Base-by-base conservation (phyloP, 208 protist genomes). In the Vickermania spadyakhi region DNA sequence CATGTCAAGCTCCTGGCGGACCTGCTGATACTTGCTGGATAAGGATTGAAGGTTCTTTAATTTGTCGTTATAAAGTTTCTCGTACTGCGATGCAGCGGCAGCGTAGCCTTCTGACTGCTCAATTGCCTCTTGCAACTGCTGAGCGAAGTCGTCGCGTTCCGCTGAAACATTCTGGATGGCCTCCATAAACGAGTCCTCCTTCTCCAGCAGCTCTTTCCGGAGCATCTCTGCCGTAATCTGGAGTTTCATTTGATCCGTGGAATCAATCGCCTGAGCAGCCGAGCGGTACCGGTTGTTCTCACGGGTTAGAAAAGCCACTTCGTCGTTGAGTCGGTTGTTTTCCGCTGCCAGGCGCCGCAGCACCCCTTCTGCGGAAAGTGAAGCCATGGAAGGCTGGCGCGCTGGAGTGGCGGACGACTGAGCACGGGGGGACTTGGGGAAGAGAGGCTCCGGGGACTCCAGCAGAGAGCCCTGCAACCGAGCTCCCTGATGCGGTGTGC, bases 191-290 rank as follows among this genome's bases (percentile, higher is more conserved):
- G 60, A 52, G 5, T 70, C n/a, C 60, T 83, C 72, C 25, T 70
- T 69, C 2, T 41, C 59, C 49, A 78, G 57, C 22, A 81, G 31
- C 50, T 79, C 63, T 30, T 64, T 61, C 23, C 68, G 68, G 1
- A 83, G 71, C 62, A 82, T 73, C 50, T 86, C 75, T 1, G 75
- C 51, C 21, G 69, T 75, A 23, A 82, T 61, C 55, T 77, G 68
- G 41, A 72, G 59, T 27, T 62, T 56, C 52, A 75, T 55, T 7
- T 62, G 62, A 42, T 79, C 72, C 22, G 71, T 60, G 5, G 60
- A 53, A 29, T 87, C 70, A 0, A 68, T 55, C 11, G 64, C 64
- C 36, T 61, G n/a, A n/a, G 61, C 61, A 7, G 66, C 71, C 18
- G 50, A 22, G 27, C 76, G 75, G 30, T 79, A 42, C 54, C 77